Base-by-base conservation (phyloP, 2,329 filamentous ascomycete genomes). In the Talaromyces funiculosus region DNA sequence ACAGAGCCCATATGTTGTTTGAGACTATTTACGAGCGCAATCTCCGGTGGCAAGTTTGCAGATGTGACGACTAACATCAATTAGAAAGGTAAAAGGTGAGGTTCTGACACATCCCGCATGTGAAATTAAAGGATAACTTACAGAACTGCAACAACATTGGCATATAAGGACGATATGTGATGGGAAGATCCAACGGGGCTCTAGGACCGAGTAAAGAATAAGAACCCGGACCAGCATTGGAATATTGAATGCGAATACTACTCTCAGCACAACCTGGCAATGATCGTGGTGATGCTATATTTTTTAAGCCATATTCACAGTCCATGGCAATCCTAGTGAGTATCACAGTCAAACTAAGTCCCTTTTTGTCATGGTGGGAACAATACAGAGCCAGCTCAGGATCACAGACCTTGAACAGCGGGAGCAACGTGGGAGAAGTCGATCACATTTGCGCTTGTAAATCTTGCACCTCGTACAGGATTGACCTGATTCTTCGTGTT, bases 371-470 rank as follows among this genome's bases (percentile, higher is more conserved):
- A n/a, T n/a, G n/a, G 37, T n/a, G 37, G n/a, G 16, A 40, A 18
- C 37, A 20, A 40, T 18, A 42, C 16, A 10, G 38, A 40, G 18
- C 9, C 35, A 5, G 35, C 3, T 9, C 40, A 24, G 20, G 8
- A 22, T 22, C 18, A 26, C 43, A 47, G 7, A 57, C 54, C 54
- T 57, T 26, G 38, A 31, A 57, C 54, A 57, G 8, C 35, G 54
- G 9, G 38, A 57, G 26, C 54, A 57, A 16, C 18, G 14, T 14
- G 54, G 54, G 3, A 45, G 18, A 20, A 42, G 16, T 43, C 42
- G 38, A 42, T 57, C 54, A 31, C 54, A 57, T 31, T 57, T 57
- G n/a, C 54, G 54, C 26, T 57, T 57, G 14, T 31, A 31, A 3
- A 4, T 42, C 38, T 43, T 57, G 35, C 54, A 57, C 18, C 26